Percentiles rank a stretch among this genome's conserved stretches.
Conservation (phyloP, 2,329 filamentous ascomycete species). For the Fusarium pilosicola region DNA sequence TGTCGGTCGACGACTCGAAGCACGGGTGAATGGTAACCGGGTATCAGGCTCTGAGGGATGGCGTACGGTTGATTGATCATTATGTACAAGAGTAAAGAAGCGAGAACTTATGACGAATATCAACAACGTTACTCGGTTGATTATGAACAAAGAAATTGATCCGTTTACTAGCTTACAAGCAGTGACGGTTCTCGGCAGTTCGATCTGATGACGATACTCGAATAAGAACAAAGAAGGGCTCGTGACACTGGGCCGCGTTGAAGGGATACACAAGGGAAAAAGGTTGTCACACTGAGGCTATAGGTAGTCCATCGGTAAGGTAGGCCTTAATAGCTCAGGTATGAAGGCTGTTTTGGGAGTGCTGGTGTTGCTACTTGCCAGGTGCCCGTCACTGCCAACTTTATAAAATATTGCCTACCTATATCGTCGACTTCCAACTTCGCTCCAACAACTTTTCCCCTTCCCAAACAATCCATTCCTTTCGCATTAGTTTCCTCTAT, state of each 20-base stretch:
- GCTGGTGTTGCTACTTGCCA: slow-evolving; percentile 2
- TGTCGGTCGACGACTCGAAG: neutral
- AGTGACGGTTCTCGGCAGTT: neutral
- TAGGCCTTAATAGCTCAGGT: neutral
- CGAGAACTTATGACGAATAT: slow-evolving; percentile 19
- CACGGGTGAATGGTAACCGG: neutral
- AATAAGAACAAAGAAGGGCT: slow-evolving; percentile 35
- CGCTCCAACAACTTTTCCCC: neutral
- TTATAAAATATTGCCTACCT: neutral
- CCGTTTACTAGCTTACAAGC: neutral
- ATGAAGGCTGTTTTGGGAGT: neutral
- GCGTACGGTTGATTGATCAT: slow-evolving; percentile 17
- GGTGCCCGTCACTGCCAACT: slow-evolving; percentile 14
- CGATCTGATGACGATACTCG: neutral
- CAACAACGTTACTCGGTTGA: slow-evolving; percentile 19
- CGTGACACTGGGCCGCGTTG: slow-evolving; percentile 18
- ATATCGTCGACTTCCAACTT: neutral
- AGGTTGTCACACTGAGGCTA: slow-evolving; percentile 21
- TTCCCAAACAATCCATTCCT: neutral
- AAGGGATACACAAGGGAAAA: slow-evolving; percentile 9
- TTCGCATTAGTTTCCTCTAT: neutral
- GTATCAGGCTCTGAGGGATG: slow-evolving; percentile 2
- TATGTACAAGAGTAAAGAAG: slow-evolving; percentile 18
- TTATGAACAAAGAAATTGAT: slow-evolving; percentile 17
- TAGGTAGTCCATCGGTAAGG: neutral